Base-by-base conservation (phyloP, 2,329 filamentous ascomycete genomes). In the Plenodomus biglobosus region DNA sequence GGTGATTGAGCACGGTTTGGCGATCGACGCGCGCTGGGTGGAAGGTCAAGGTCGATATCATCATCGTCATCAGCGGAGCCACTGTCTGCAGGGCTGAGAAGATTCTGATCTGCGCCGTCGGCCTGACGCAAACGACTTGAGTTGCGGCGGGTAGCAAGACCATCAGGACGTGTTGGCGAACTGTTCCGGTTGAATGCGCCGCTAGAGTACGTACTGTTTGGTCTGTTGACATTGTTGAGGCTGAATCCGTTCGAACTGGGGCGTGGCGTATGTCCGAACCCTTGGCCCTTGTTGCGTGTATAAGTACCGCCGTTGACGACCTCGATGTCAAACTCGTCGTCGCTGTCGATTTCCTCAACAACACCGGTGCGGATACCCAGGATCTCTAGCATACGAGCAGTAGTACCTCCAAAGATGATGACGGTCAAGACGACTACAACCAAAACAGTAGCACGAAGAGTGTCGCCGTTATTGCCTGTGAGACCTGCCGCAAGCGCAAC, bases 301-400 rank as follows among this genome's bases (percentile, higher is more conserved):
- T 92, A 95, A 7, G 87, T 85, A 16, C 82, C 82, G 42, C 88
- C 84, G 11, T 79, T 79, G 17, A 79, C 73, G 11, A 78, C 74
- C 70, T 96, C 94, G 53, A 96, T 99, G 69, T 99, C 94, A 64
- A 99, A 99, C 71, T 99, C 94, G 67, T 99, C 94, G 67, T 99
- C 94, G 38, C 90, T 96, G 69, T 99, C 94, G 38, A 95, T 88
- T 69, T 99, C 94, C 63, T 99, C 94, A 0, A 96, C 89, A 0
- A 99, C 92, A 0, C 94, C 94, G 0, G 92, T 99, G 47, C 90
- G 85, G 53, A 99, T 99, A n/a, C 91, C 88, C 15, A 97, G 77
- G 45, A 99, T 99, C 70, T 99, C 94, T 16, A 99, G 79, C 94
- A 99, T 99, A 46, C 92, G 87, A 11, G 92, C 92, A 0, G 94